Conservation (phyloP, 345 rosid genomes). For the Triadica sebifera region DNA sequence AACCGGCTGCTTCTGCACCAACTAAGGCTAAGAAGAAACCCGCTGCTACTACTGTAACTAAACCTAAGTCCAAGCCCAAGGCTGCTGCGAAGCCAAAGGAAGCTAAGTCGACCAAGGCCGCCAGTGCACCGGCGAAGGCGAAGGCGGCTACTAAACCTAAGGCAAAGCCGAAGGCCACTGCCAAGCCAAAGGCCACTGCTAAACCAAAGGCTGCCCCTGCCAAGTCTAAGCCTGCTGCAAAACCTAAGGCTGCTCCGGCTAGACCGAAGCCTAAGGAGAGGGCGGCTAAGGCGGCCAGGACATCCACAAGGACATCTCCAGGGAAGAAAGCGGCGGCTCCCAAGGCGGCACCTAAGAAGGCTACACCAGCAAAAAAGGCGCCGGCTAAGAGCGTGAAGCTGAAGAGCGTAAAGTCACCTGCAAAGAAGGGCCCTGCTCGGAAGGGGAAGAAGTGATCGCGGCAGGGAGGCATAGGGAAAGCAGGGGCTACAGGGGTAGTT, state of each 20-base stretch:
- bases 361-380: conserved; percentile 35
- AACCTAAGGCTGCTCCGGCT: conserved; percentile 21
- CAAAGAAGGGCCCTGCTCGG: conserved; percentile 44
- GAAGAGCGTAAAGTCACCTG: conserved; percentile 56
- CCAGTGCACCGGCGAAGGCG: conserved; percentile 23
- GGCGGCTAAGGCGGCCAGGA: conserved; percentile 60
- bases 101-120: conserved; percentile 18
- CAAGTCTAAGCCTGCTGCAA: conserved; percentile 28
- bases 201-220: conserved; percentile 28
- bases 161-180: conserved; percentile 39
- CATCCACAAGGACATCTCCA: conserved; percentile 61
- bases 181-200: conserved; percentile 47
- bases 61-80: conserved; percentile 28
- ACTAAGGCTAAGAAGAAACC: conserved; percentile 37
- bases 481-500: conserved; percentile 29
- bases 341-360: conserved; percentile 44
- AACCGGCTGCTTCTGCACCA: conserved; percentile 20
- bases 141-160: conserved; percentile 35
- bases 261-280: conserved; percentile 42
- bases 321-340: conserved; percentile 49
- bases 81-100: conserved; percentile 28
- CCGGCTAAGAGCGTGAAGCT: conserved; percentile 53
- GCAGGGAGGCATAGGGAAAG: background rate
- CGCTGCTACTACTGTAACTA: conserved; percentile 2
- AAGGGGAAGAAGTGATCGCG: conserved; percentile 41